Conservation (phyloP, 2,329 filamentous ascomycete genomes). For the Microdochium paspali region DNA sequence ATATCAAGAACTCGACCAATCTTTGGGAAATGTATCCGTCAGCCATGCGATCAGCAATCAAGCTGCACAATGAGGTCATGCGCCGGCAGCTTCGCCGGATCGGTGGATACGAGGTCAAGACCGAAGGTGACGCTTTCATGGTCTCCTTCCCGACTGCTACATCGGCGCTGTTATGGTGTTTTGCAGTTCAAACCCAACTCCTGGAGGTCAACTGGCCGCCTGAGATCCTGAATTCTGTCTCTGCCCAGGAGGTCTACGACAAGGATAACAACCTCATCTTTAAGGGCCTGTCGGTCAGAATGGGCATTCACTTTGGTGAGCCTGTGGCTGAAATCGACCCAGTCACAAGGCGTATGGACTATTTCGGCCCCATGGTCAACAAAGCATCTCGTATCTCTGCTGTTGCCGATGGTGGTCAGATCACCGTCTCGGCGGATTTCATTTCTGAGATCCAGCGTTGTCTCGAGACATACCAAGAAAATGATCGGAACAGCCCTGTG, state of each 20-base stretch:
- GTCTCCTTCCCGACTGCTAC: constrained; percentile 96
- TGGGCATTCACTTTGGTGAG: constrained; percentile 94
- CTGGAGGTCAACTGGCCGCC: constrained; percentile 88
- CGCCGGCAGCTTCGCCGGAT: constrained; percentile 85
- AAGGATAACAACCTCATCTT: constrained; percentile 85
- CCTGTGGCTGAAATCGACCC: constrained; percentile 94
- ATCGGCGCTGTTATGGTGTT: constrained; percentile 90
- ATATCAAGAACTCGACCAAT: constrained; percentile 96
- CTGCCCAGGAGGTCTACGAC: constrained; percentile 75
- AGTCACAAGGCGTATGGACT: constrained; percentile 96
- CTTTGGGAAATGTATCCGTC: constrained; percentile 93
- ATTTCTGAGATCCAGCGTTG: constrained; percentile 92
- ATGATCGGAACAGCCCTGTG: constrained; percentile 58
- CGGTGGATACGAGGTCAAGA: constrained; percentile 98
- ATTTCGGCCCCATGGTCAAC: constrained; percentile 99
- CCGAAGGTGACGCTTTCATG: constrained; percentile 99
- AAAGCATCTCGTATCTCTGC: constrained; percentile 89
- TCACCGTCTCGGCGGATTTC: constrained; percentile 93
- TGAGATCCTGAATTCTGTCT: constrained; percentile 79
- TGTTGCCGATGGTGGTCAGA: constrained; percentile 92
- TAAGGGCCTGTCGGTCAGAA: constrained; percentile 86
- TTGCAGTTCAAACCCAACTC: constrained; percentile 81
- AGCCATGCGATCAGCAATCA: constrained; percentile 94
- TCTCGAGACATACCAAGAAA: constrained; percentile 80
- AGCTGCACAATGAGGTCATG: constrained; percentile 96